Evolutionary conservation across 805 yeast genomes (phyloP), one percentile per base, ranked within the genome.

Genomic region (Candida ascalaphidarum): DNA sequence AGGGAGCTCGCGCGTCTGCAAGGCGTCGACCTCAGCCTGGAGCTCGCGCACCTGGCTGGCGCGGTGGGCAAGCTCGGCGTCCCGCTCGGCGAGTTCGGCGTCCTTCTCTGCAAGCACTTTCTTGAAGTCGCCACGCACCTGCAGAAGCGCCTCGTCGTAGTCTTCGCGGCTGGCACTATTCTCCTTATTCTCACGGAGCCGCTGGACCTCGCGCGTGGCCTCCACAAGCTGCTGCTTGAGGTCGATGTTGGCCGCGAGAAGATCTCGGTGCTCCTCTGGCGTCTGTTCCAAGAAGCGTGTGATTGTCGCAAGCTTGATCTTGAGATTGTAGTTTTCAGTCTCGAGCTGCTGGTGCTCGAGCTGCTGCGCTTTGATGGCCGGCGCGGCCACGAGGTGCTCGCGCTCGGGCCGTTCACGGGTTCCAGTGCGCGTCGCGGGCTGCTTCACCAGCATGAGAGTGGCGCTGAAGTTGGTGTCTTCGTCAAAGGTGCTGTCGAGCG

Each of bases 291-390:
- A 46, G 28, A 51, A 60, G 39, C 55, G 51, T 4, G 58, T 55
- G 17, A 64, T 44, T 4, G 65, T 58, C 2, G 67, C 62, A 21
- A 65, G 48, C 33, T 64, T 61, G 20, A 65, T 51, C 36, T 63
- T 66, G 36, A 66, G 46, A 29, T 60, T 61, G 37, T 59, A 61
- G 34, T 66, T 66, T 21, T 66, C 72, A 8, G 58, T 49, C 31
- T 57, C 50, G 18, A 66, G 48, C 32, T 47, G 45, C 23, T 46
- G 50, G 47, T 35, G 32, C 20, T 43, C 41, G 3, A 39, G 40
- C 29, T 45, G 52, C 21, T 40, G 41, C 17, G 37, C 46, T 28
- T 45, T 50, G 21, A 48, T 46, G 11, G 52, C n/a, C n/a, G n/a
- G n/a, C 11, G 37, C 38, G 22, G 28, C 31, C 19, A 33, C 25